These are phyloP conservation scores for Blastocystis sp. DNA, from an alignment of 352 stramenopile species.

Conservation along the genomic window DNA sequence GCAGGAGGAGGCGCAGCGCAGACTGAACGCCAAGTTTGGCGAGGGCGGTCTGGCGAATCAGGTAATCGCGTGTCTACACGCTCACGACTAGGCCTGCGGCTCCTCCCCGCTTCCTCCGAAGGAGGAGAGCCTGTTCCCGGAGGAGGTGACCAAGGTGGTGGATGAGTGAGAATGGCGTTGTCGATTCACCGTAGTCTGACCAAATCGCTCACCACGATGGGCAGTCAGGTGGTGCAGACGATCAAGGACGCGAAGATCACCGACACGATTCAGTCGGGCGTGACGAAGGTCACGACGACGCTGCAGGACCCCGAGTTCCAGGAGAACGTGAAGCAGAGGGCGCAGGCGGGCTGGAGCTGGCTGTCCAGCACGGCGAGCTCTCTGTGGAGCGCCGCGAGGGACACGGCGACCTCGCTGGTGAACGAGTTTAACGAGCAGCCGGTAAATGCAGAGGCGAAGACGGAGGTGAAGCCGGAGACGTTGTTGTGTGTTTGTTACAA, in stretches of 20 bases:
- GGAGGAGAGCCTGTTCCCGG: neutral
- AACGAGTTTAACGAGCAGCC: constrained; percentile 9
- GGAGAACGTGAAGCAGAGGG: constrained; percentile 5
- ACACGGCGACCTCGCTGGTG: constrained; percentile 39
- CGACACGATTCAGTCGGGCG: constrained; percentile 9
- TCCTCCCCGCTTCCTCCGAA: constrained; percentile 1
- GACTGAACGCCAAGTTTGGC: constrained; percentile 55
- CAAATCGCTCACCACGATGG: constrained; percentile 41
- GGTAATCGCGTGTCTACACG: neutral
- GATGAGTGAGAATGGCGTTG: neutral
- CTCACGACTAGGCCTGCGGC: neutral
- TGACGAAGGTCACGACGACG: constrained; percentile 2
- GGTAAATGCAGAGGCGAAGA: neutral
- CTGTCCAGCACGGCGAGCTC: constrained; percentile 32
- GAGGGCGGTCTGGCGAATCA: constrained; percentile 48
- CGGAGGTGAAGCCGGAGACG: too few relatives aligned
- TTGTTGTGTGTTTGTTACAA: too few relatives aligned
- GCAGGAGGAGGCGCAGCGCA: constrained; percentile 10
- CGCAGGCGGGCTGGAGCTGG: constrained; percentile 41
- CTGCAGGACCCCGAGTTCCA: constrained; percentile 43
- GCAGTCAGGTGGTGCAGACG: constrained; percentile 32
- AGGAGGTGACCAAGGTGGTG: constrained; percentile 18
- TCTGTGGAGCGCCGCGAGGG: constrained; percentile 12
- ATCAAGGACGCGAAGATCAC: constrained; percentile 34
- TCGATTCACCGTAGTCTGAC: neutral